Conservation (phyloP, 345 rosid species). For the Physaria fendleri region DNA sequence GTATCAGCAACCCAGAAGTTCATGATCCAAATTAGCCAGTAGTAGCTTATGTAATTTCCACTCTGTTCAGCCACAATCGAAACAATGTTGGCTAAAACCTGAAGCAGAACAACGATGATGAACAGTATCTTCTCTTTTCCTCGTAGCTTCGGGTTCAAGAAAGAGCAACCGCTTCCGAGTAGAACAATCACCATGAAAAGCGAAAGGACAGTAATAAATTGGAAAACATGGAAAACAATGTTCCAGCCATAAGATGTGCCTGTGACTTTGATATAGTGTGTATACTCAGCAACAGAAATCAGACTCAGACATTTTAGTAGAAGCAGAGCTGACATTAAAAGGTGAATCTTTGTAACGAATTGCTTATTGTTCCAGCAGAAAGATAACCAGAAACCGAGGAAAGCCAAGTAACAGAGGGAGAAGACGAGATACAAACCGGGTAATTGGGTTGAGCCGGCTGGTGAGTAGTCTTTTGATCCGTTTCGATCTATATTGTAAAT, state of each 20-base stretch:
- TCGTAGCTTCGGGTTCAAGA: conserved; percentile 34
- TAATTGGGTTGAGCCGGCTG: conserved; percentile 62
- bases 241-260: conserved; percentile 91
- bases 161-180: conserved; percentile 85
- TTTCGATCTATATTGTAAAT: conserved; percentile 48
- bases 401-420: conserved; percentile 40
- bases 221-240: conserved; percentile 58
- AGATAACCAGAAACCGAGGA: conserved; percentile 50
- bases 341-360: conserved; percentile 57
- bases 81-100: conserved; percentile 33
- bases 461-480: conserved; percentile 46
- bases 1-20: conserved; percentile 63
- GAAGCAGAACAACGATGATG: conserved; percentile 70
- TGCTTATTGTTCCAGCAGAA: conserved; percentile 31
- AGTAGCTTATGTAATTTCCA: conserved; percentile 49
- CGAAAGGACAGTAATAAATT: conserved; percentile 53
- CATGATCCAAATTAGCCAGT: conserved; percentile 76
- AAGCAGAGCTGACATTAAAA: conserved; percentile 56
- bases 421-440: conserved; percentile 49
- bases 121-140: conserved; percentile 59
- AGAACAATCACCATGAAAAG: conserved; percentile 78
- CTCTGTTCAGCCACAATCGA: conserved; percentile 73
- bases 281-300: conserved; percentile 62
- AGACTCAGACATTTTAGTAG: conserved; percentile 56
- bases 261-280: conserved; percentile 55